Base-by-base conservation (phyloP, 352 stramenopile species). In the Globisporangium canariense region DNA sequence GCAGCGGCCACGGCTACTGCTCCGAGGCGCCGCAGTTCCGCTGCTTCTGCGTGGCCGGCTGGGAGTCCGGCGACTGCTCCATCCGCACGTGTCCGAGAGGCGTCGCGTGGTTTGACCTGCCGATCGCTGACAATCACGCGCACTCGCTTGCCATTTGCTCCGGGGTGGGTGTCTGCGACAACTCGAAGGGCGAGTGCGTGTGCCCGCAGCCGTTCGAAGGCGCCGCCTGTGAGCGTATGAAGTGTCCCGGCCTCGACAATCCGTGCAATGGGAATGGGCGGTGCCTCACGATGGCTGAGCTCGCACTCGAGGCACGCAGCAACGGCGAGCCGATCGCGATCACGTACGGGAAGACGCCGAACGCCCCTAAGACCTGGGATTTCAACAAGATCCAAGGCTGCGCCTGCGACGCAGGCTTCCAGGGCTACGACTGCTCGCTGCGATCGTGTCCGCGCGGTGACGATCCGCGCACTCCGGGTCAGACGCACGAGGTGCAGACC, bases 331-430 rank as follows among this genome's bases (percentile, higher is more conserved):
- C 79, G 1, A 49, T 85, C 4, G 62, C 65, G 34, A 65, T 85
- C 60, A 81, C 76, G n/a, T 94, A 91, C 66, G 81, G 85, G 36
- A 64, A 59, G 10, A 85, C 73, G n/a, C 83, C 83, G 22, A 92
- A 92, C 69, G 77, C 81, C 50, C 79, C 83, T 0, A 68, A 65
- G 47, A 89, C 80, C 6, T 98, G 91, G 91, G 91, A 97, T 65
- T 81, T 81, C 20, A 80, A 93, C 72, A 92, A 92, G 62, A 91
- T 97, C 47, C 73, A 91, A n/a, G 90, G 86, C 30, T 98, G 91
- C 71, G 32, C 88, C 30, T 98, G 91, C 71, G 90, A 98, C 66
- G 56, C 62, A 11, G 90, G 89, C 6, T 98, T 86, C 43, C 69
- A 81, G 34, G 88, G 88, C 30, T 85, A 97, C 65, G 88, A 97